Conservation (phyloP, 2,329 filamentous ascomycete species). For the Coniella lustricola region DNA sequence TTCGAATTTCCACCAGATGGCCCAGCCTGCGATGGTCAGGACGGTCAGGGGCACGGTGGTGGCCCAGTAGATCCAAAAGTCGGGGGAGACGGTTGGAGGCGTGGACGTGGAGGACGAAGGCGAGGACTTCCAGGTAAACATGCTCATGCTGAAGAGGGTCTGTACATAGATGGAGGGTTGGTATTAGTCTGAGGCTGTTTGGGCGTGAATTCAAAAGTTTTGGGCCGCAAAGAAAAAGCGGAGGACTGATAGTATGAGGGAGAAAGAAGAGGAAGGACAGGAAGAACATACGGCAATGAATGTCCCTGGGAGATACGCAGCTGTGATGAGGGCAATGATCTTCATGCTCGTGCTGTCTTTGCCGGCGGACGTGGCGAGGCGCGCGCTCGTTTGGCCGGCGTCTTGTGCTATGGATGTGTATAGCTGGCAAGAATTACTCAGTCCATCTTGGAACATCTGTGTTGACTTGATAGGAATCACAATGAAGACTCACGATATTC, state of each 20-base stretch:
- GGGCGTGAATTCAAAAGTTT: not conserved
- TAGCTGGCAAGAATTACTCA: too few species aligned
- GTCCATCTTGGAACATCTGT: not conserved
- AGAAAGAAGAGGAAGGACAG: too few species aligned
- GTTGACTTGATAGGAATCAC: not conserved
- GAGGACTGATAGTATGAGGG: too few species aligned
- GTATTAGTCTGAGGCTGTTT: too few species aligned
- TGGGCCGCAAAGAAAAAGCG: too few species aligned
- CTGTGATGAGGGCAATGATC: slow-evolving; percentile 1
- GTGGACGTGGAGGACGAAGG: too few species aligned
- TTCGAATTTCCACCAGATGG: slow-evolving; percentile 1
- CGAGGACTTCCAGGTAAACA: not conserved
- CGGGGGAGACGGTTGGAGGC: not conserved
- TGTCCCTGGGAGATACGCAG: not conserved
- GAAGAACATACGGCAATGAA: not conserved
- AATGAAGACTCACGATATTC: slow-evolving; percentile 1
- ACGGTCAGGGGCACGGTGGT: not conserved
- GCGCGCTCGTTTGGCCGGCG: slow-evolving; percentile 1
- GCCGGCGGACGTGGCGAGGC: not conserved
- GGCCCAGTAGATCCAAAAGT: slow-evolving; percentile 5
- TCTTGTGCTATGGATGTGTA: slow-evolving; percentile 2
- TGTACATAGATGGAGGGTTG: not conserved
- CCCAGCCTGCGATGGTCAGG: not conserved
- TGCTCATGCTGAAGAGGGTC: slow-evolving; percentile 3
- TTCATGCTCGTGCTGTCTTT: slow-evolving; percentile 4